phyloP scores from a whole-genome alignment of 345 rosid species.

The Boechera retrofracta region DNA sequence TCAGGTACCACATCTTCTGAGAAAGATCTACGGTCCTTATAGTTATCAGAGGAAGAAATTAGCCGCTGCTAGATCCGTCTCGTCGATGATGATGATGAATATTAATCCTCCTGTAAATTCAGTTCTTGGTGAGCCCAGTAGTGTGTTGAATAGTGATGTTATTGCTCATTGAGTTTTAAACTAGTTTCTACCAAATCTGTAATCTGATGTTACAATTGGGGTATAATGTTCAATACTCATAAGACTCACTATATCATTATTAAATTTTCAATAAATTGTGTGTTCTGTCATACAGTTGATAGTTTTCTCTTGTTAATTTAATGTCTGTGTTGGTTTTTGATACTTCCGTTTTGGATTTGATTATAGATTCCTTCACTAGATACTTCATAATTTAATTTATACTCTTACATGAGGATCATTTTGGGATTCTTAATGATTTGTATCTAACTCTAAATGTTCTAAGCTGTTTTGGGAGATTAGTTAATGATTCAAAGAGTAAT shows the following conservation, averaged over 20 bases:
- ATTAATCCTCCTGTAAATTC: constrained; percentile 34
- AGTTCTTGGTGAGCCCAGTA: constrained; percentile 35
- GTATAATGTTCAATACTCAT: constrained; percentile 12
- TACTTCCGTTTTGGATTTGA: constrained; percentile 21
- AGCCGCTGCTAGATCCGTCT: constrained; percentile 53
- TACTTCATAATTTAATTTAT: neutral
- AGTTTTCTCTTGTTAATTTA: constrained; percentile 9
- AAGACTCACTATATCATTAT: constrained; percentile 7
- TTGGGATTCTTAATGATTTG: constrained; percentile 8
- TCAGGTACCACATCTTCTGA: constrained; percentile 51
- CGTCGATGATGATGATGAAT: constrained; percentile 46
- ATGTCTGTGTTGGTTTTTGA: neutral
- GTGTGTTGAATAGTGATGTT: constrained; percentile 50
- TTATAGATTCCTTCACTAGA: neutral
- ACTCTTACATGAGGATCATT: neutral
- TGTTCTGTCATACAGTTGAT: neutral
- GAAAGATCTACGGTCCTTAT: constrained; percentile 52
- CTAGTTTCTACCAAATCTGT: constrained; percentile 14
- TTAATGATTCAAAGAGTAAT: neutral
- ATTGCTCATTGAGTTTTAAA: constrained; percentile 59
- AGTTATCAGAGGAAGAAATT: constrained; percentile 59
- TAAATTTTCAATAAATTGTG: neutral
- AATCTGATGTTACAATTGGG: constrained; percentile 22
- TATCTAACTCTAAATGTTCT: neutral
- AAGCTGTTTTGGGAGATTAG: neutral